Conservation (phyloP, 495 filamentous ascomycete species). For the Pyronema omphalodes region DNA sequence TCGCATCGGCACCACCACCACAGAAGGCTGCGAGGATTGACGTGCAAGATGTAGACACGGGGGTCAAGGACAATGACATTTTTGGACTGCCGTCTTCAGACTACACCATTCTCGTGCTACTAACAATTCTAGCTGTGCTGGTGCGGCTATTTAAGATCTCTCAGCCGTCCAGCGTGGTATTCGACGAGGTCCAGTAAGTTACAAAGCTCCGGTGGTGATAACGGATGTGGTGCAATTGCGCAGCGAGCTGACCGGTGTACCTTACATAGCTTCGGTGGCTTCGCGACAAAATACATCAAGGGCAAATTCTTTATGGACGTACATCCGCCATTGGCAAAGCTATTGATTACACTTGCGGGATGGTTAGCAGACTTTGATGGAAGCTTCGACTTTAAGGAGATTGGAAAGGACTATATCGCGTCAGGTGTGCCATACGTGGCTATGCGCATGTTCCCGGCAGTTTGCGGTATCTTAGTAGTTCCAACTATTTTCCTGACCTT, state of each 20-base stretch:
- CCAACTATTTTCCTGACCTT: conserved; percentile 88
- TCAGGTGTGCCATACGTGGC: conserved; percentile 91
- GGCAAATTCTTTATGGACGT: conserved; percentile 99
- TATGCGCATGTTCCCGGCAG: conserved; percentile 83
- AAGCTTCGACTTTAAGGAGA: conserved; percentile 97
- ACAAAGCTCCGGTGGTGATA: background rate
- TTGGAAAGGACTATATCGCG: conserved; percentile 94
- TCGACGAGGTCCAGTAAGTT: conserved; percentile 95
- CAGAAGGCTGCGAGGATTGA: too few species aligned
- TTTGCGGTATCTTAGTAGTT: conserved; percentile 69
- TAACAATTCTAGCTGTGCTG: conserved; percentile 57
- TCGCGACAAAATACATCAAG: conserved; percentile 97
- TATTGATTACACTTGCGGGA: conserved; percentile 85
- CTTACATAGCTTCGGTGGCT: conserved; percentile 72
- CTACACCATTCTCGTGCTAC: conserved; percentile 49
- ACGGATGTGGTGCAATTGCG: background rate
- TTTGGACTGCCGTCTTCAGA: conserved; percentile 60
- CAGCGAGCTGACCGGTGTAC: background rate
- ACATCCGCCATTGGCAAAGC: conserved; percentile 89
- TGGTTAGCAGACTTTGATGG: conserved; percentile 93
- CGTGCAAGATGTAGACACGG: background rate
- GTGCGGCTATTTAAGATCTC: conserved; percentile 92
- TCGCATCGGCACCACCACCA: too few species aligned
- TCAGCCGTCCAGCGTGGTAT: conserved; percentile 89
- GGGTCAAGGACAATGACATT: conserved; percentile 48